phyloP scores from a whole-genome alignment of 2,329 filamentous ascomycete genomes.

The Aspergillus uvarum region DNA sequence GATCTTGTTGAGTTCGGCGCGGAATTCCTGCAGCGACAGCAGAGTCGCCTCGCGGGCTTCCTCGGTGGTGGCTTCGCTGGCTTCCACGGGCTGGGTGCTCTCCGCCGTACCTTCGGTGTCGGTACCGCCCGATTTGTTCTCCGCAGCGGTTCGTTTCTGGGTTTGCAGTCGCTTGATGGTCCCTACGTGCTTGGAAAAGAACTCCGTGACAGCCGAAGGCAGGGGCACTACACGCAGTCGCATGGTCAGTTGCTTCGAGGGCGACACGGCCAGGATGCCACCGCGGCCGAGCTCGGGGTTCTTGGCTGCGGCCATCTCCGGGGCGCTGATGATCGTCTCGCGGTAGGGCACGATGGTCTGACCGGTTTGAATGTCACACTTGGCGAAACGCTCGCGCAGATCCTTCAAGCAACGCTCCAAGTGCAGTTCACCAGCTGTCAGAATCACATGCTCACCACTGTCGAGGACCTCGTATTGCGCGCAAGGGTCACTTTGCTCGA shows the following conservation, averaged over 20 bases:
- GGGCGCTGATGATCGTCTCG: constrained; percentile 81
- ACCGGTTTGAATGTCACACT: constrained; percentile 90
- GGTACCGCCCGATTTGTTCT: constrained; percentile 39
- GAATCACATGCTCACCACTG: constrained; percentile 90
- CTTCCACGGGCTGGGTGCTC: constrained; percentile 39
- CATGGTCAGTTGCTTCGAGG: constrained; percentile 81
- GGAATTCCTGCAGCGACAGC: constrained; percentile 74
- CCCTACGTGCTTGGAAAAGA: constrained; percentile 74
- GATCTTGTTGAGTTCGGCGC: constrained; percentile 61
- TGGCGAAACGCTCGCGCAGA: constrained; percentile 85
- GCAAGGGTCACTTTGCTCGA: constrained; percentile 94
- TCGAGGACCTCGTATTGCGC: constrained; percentile 91
- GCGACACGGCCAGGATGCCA: constrained; percentile 70
- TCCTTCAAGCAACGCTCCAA: constrained; percentile 92
- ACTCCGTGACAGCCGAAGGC: constrained; percentile 75
- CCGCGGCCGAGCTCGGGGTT: constrained; percentile 86
- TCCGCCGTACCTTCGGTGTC: constrained; percentile 39
- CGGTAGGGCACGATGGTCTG: constrained; percentile 94
- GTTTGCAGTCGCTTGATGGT: constrained; percentile 78
- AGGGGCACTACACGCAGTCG: constrained; percentile 75
- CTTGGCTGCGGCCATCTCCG: constrained; percentile 87
- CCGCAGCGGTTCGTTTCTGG: constrained; percentile 59
- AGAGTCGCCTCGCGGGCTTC: constrained; percentile 60
- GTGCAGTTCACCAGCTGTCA: constrained; percentile 92
- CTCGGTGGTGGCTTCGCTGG: constrained; percentile 49